phyloP scores from a whole-genome alignment of 2,329 filamentous ascomycete genomes.

The Ophiosphaerella korrae region DNA sequence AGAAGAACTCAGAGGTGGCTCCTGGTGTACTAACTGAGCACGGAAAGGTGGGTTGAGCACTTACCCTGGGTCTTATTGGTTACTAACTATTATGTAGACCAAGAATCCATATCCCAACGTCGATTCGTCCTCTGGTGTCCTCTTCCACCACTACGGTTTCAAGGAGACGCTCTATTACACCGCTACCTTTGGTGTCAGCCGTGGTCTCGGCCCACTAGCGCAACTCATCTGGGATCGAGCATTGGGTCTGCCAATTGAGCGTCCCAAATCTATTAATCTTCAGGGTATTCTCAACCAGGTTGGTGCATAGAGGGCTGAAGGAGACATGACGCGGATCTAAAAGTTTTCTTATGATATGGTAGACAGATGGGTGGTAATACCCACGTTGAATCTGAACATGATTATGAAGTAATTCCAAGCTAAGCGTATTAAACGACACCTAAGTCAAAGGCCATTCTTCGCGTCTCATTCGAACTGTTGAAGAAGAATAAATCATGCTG shows the following conservation, averaged over 20 bases:
- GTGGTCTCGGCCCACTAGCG: conserved; percentile 81
- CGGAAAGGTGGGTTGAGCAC: conserved; percentile 67
- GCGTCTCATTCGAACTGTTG: too few species aligned
- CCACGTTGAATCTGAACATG: too few species aligned
- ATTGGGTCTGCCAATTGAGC: conserved; percentile 91
- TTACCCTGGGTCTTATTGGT: background rate
- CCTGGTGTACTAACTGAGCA: conserved; percentile 90
- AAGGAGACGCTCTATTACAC: conserved; percentile 95
- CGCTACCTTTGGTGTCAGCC: conserved; percentile 71
- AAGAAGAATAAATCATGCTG: too few species aligned
- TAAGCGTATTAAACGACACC: too few species aligned
- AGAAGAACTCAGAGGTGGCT: conserved; percentile 90
- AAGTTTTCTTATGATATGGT: too few species aligned
- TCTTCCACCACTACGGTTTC: conserved; percentile 99
- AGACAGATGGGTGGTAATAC: too few species aligned
- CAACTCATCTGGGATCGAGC: conserved; percentile 97
- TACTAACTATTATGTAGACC: conserved; percentile 57
- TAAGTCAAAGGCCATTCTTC: too few species aligned
- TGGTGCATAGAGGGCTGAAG: conserved; percentile 3
- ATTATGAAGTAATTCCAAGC: too few species aligned
- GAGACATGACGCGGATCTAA: background rate
- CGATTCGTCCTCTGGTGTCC: conserved; percentile 87
- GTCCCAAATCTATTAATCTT: conserved; percentile 96
- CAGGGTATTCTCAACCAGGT: conserved; percentile 75
- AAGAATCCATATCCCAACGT: conserved; percentile 99